Percentiles rank a stretch among this genome's conserved stretches.
These are phyloP conservation scores for Coffea eugenioides DNA, from an alignment of 257 asterid genomes.

Conservation along the genomic window DNA sequence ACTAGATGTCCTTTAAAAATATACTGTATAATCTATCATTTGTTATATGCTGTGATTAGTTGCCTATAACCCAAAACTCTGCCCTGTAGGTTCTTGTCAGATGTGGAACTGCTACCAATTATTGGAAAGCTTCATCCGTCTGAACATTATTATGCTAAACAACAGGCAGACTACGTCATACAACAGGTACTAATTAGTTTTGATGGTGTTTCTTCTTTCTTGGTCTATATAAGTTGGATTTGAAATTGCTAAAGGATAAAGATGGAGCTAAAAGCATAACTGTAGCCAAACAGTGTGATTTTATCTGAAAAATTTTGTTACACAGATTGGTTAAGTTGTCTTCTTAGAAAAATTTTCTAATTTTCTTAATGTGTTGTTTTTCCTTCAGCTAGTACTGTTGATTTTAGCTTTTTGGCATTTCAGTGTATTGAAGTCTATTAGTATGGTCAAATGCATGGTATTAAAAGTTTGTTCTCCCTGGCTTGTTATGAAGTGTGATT, in stretches of 20 bases:
- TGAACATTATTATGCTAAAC: conserved; percentile 82
- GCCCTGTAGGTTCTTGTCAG: conserved; percentile 64
- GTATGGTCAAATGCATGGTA: background rate
- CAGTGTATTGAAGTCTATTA: background rate
- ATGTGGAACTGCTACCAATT: conserved; percentile 67
- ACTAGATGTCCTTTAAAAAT: conserved; percentile 16
- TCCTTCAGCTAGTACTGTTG: background rate
- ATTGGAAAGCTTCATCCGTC: conserved; percentile 91
- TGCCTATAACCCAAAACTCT: conserved; percentile 14
- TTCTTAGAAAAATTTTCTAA: background rate
- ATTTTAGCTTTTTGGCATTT: background rate
- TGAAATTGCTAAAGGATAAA: background rate
- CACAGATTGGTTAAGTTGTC: background rate
- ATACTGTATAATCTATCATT: background rate
- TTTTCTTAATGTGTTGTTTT: background rate
- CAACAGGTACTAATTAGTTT: conserved; percentile 63
- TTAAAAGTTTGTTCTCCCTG: background rate
- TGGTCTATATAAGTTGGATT: background rate
- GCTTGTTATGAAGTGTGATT: background rate
- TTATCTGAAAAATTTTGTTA: background rate
- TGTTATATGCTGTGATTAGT: conserved; percentile 14
- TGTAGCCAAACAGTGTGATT: background rate
- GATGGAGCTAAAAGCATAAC: background rate
- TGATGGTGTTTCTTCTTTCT: background rate
- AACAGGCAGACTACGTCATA: conserved; percentile 80